phyloP scores from a whole-genome alignment of 176 grass and related monocot genomes.

The Triticum timopheevii region DNA sequence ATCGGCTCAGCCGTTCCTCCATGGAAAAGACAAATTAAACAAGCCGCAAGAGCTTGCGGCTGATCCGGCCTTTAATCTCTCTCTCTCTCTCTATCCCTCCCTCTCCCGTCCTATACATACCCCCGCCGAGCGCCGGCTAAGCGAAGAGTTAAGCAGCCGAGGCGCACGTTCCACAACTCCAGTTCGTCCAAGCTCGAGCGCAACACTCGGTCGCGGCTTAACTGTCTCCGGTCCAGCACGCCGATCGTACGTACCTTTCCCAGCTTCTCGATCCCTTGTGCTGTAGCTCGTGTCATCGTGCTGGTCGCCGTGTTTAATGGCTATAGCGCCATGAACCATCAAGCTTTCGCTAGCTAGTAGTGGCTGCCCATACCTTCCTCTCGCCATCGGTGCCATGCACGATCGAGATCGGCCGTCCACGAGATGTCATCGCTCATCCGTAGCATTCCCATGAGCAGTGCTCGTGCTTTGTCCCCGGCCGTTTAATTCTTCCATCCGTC shows the following conservation, averaged over 20 bases:
- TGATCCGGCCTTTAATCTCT: background rate
- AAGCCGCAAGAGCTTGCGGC: background rate
- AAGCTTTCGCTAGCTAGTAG: background rate
- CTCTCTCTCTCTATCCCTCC: background rate
- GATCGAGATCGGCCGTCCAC: background rate
- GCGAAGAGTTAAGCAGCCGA: background rate
- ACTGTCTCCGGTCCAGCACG: background rate
- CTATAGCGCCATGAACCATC: background rate
- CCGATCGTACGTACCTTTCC: conserved; percentile 22
- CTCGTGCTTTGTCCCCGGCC: conserved; percentile 19
- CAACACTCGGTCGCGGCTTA: background rate
- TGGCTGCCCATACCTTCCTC: conserved; percentile 14
- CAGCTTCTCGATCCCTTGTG: background rate
- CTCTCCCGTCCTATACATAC: conserved; percentile 12
- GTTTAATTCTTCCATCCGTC: background rate
- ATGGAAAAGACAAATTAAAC: background rate
- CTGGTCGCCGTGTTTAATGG: background rate
- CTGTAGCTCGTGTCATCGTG: background rate
- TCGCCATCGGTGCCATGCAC: conserved; percentile 11
- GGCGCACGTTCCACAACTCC: background rate
- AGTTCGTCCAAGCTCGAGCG: background rate
- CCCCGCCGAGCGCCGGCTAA: background rate
- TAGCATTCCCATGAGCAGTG: background rate
- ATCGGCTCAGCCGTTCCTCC: background rate
- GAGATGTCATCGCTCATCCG: background rate